Conservation (phyloP, 768 basidiomycete species). For the Melanogaster broomeanus region DNA sequence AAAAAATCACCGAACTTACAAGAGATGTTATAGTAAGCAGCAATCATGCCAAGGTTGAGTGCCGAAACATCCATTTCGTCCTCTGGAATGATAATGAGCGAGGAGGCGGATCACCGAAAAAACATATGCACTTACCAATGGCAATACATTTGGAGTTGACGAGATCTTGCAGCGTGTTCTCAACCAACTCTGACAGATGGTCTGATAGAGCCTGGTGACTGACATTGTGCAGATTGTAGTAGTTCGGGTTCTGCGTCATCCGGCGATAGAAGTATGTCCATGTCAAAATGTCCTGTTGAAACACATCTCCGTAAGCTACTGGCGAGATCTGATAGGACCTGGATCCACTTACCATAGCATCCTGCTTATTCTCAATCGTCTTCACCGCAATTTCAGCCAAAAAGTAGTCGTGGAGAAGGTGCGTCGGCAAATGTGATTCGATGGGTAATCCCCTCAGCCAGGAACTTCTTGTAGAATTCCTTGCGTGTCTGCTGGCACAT, state of each 20-base stretch:
- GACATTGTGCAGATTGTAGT: slow-evolving; percentile 93
- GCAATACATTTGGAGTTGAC: slow-evolving; percentile 94
- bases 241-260: slow-evolving; percentile 97
- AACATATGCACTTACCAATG: slow-evolving; percentile 55
- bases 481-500: slow-evolving; percentile 99
- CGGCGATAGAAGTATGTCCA: slow-evolving; percentile 99
- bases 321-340: background rate
- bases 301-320: background rate
- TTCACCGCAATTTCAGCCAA: slow-evolving; percentile 97
- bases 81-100: slow-evolving; percentile 39
- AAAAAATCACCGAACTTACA: slow-evolving; percentile 48
- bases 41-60: slow-evolving; percentile 98
- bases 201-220: slow-evolving; percentile 95
- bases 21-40: slow-evolving; percentile 93
- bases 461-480: slow-evolving; percentile 99
- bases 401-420: slow-evolving; percentile 95
- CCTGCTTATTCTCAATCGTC: slow-evolving; percentile 99
- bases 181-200: slow-evolving; percentile 94
- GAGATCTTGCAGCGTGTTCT: slow-evolving; percentile 87
- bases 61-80: slow-evolving; percentile 93
- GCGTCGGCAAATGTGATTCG: slow-evolving; percentile 90
- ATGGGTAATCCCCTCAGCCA: slow-evolving; percentile 97
- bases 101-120: background rate
- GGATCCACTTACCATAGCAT: slow-evolving; percentile 72
- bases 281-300: slow-evolving; percentile 83